phyloP scores from a whole-genome alignment of 1,139 yeast genomes.

The Kazachstania sp. region DNA sequence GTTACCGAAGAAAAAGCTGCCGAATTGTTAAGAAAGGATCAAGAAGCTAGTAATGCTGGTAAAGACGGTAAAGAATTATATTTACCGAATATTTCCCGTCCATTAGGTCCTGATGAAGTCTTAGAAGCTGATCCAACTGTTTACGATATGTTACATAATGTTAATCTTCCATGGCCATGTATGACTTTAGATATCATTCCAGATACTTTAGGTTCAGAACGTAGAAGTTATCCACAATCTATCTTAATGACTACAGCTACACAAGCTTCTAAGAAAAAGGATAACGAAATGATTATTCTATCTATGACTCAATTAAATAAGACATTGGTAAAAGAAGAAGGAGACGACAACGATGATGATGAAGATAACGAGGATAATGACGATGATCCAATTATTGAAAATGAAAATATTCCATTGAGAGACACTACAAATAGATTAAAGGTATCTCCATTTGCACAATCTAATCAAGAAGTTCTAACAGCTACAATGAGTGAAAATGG shows the following conservation, averaged over 20 bases:
- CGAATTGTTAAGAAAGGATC: conserved; percentile 31
- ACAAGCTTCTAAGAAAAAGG: conserved; percentile 81
- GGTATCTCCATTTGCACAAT: conserved; percentile 64
- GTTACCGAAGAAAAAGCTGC: conserved; percentile 32
- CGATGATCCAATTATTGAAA: conserved; percentile 78
- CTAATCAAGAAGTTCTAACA: conserved; percentile 55
- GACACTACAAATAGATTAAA: conserved; percentile 86
- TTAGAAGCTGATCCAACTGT: conserved; percentile 95
- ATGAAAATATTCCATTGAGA: conserved; percentile 66
- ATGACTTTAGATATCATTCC: conserved; percentile 83
- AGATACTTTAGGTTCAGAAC: conserved; percentile 76
- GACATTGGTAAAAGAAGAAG: conserved; percentile 75
- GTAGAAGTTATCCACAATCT: conserved; percentile 85
- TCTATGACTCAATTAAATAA: conserved; percentile 75
- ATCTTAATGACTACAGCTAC: conserved; percentile 85
- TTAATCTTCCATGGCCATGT: conserved; percentile 96
- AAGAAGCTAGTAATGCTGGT: conserved; percentile 25
- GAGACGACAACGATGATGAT: conserved; percentile 43
- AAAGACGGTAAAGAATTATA: conserved; percentile 39
- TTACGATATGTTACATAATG: conserved; percentile 92
- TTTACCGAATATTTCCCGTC: conserved; percentile 80
- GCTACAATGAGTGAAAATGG: conserved; percentile 90
- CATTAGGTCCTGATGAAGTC: conserved; percentile 91
- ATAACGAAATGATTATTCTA: conserved; percentile 79
- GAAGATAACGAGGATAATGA: conserved; percentile 65